These are phyloP conservation scores for Cylindrotheca closterium DNA, from an alignment of 108 stramenopile genomes.

Conservation along the genomic window DNA sequence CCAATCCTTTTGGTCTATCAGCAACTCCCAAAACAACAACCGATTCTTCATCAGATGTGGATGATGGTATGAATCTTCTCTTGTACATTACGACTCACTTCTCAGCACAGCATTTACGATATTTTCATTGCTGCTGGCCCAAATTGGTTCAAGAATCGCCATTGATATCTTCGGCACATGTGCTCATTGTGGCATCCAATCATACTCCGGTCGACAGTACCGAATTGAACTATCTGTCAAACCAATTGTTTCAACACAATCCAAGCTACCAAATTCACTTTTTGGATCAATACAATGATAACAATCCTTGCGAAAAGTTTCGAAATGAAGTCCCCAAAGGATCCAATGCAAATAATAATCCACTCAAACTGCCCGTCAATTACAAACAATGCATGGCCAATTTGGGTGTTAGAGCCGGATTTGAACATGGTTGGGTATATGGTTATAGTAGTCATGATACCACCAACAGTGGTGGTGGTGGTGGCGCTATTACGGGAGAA, in stretches of 20 bases:
- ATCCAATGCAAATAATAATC: background rate
- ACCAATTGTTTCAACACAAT: slow-evolving; percentile 12
- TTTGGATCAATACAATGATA: background rate
- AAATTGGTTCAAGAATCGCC: slow-evolving; percentile 6
- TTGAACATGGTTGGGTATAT: slow-evolving; percentile 21
- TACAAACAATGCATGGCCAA: slow-evolving; percentile 24
- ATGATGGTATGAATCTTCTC: too few relatives aligned
- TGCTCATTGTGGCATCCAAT: slow-evolving; percentile 12
- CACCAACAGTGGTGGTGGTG: too few relatives aligned
- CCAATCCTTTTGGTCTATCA: too few relatives aligned
- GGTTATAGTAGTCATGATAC: background rate
- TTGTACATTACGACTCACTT: slow-evolving; percentile 30
- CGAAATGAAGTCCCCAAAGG: background rate
- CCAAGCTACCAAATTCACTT: slow-evolving; percentile 3
- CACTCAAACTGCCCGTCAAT: background rate
- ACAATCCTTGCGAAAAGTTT: background rate
- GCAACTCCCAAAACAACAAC: too few relatives aligned
- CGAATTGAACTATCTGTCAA: background rate
- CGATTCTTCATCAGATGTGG: too few relatives aligned
- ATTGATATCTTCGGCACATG: slow-evolving; percentile 11
- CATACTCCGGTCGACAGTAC: background rate
- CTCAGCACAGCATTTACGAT: slow-evolving; percentile 20
- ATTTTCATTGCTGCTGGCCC: slow-evolving; percentile 31
- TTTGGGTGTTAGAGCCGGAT: slow-evolving; percentile 13
- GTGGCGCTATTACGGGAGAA: too few relatives aligned